Evolutionary conservation across 2,329 filamentous ascomycete genomes (phyloP), one percentile per base, ranked within the genome.

Genomic region (Furcasterigmium sp.): DNA sequence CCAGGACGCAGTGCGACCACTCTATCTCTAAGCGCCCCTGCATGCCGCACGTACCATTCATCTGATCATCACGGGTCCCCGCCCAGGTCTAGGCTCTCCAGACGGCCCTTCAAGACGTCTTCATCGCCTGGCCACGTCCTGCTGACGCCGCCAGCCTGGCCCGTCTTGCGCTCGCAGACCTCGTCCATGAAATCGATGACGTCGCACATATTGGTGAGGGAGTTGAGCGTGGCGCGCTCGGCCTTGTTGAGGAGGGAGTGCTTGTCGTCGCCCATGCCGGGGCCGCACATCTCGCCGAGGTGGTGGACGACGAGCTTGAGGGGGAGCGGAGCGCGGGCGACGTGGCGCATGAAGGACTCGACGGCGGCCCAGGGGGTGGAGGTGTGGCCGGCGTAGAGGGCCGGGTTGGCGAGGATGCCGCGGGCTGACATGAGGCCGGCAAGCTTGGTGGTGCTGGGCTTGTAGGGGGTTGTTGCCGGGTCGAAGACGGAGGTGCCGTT

Each of bases 381-480:
- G 5, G 72, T 60, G 52, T 73, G 55, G 37, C 78, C 73, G 0
- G 77, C 72, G 59, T 83, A 87, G 39, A 87, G 62, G 4, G 80
- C 78, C 2, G 84, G 84, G 59, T 87, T 86, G 52, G 79, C 69
- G 34, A 87, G 72, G 3, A 87, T 67, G 8, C 81, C 83, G 38
- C 84, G 73, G 8, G 84, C 84, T 17, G 83, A 80, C 84, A 87
- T 87, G 43, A 87, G 75, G 28, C 84, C 80, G 2, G 75, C 63
- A 8, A 82, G 68, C 26, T 73, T 66, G 5, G 71, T 76, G 70
- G 63, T 65, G 53, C 59, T 63, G 15, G 64, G 65, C 4, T 49
- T 57, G 40, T 41, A 45, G 30, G 30, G 30, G 8, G 30, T 8
- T 11, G 44, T 39, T 30, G 46, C 42, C 18, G 46, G 32, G 8